These are phyloP conservation scores for Populus deltoides DNA, from an alignment of 345 rosid genomes.

Conservation along the genomic window DNA sequence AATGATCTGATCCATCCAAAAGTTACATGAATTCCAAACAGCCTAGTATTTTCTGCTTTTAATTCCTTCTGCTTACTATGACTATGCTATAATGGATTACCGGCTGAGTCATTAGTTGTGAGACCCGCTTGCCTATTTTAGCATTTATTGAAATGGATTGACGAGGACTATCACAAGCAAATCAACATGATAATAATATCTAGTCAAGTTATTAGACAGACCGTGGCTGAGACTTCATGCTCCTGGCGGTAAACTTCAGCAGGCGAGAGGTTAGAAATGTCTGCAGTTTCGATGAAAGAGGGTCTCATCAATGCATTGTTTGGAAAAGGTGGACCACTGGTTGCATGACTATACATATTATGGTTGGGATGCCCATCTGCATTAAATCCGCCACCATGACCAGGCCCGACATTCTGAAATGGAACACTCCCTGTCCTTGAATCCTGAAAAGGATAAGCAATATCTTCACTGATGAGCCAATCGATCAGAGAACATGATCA, in stretches of 20 bases:
- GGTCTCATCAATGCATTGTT: slow-evolving; percentile 44
- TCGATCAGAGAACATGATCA: not conserved
- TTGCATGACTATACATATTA: slow-evolving; percentile 42
- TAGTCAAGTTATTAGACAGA: slow-evolving; percentile 31
- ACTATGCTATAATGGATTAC: no score
- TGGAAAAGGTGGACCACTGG: slow-evolving; percentile 45
- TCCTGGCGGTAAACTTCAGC: slow-evolving; percentile 70
- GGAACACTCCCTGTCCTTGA: slow-evolving; percentile 43
- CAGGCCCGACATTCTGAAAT: slow-evolving; percentile 43
- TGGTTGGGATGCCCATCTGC: slow-evolving; percentile 49
- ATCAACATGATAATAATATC: not conserved
- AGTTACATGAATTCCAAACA: no score
- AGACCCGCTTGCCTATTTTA: not conserved
- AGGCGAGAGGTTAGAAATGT: slow-evolving; percentile 50
- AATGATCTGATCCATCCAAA: no score
- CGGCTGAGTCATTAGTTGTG: no score
- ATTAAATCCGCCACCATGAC: slow-evolving; percentile 47
- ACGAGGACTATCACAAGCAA: not conserved
- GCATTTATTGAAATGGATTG: not conserved
- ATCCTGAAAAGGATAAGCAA: slow-evolving; percentile 45
- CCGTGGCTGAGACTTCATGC: slow-evolving; percentile 89
- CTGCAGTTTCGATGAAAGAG: slow-evolving; percentile 46
- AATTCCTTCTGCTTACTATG: no score
- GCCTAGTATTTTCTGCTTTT: no score
- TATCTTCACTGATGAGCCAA: not conserved